phyloP scores from a whole-genome alignment of 2,329 filamentous ascomycete genomes.

The Eurotiales sp. region DNA sequence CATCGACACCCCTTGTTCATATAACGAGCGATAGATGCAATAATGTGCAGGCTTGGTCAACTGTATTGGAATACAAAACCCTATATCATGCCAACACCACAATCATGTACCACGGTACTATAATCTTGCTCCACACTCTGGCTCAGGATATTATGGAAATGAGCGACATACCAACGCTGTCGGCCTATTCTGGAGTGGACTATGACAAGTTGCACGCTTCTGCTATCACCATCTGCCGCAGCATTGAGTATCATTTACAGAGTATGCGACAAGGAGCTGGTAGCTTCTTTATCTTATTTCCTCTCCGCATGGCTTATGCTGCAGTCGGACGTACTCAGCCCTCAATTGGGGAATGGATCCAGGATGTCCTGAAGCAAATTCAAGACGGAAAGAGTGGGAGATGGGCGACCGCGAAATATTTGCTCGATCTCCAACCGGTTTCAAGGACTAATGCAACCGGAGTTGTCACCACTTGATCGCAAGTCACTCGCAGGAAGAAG shows the following conservation, averaged over 20 bases:
- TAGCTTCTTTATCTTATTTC: constrained; percentile 8
- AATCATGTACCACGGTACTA: constrained; percentile 1
- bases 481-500: neutral
- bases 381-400: constrained; percentile 8
- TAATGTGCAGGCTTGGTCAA: constrained; percentile 4
- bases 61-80: constrained; percentile 6
- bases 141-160: neutral
- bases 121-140: constrained; percentile 1
- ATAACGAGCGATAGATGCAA: neutral
- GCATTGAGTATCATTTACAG: constrained; percentile 11
- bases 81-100: constrained; percentile 6
- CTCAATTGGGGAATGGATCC: constrained; percentile 3
- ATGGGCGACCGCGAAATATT: constrained; percentile 11
- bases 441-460: neutral
- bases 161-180: neutral
- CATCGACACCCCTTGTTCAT: neutral
- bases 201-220: neutral
- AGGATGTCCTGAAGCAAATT: constrained; percentile 1
- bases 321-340: neutral
- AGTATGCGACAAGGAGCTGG: constrained; percentile 12
- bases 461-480: neutral
- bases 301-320: constrained; percentile 10
- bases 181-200: neutral
- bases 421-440: constrained; percentile 1
- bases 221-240: constrained; percentile 8